A percentile compares a stretch with the other conserved stretches of the same genome.
Evolutionary conservation across 2,329 filamentous ascomycete genomes (phyloP).

Genomic region (Fusarium mangiferae): DNA sequence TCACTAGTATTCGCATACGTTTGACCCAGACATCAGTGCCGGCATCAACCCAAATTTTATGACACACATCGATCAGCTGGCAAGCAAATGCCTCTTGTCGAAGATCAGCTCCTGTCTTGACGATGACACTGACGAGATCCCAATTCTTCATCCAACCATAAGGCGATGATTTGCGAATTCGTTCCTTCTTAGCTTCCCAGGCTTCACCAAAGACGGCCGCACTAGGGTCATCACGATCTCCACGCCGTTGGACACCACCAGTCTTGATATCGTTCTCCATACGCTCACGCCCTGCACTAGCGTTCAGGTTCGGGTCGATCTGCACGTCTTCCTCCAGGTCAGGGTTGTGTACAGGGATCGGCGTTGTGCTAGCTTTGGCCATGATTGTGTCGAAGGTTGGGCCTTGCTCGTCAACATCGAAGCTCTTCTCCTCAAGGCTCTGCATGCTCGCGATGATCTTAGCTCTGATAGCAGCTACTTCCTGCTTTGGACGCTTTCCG

Average conservation of each 20-base stretch:
- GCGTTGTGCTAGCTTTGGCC: constrained; percentile 71
- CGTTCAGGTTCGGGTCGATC: constrained; percentile 66
- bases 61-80: constrained; percentile 83
- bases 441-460: constrained; percentile 95
- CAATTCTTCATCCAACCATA: constrained; percentile 93
- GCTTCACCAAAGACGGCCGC: constrained; percentile 89
- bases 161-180: constrained; percentile 83
- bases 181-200: constrained; percentile 85
- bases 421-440: constrained; percentile 85
- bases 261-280: constrained; percentile 94
- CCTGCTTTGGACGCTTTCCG: constrained; percentile 80
- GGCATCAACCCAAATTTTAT: constrained; percentile 83
- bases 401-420: constrained; percentile 77
- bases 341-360: constrained; percentile 52
- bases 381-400: constrained; percentile 87
- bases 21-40: constrained; percentile 86
- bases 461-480: constrained; percentile 84
- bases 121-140: constrained; percentile 87
- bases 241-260: constrained; percentile 81
- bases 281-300: constrained; percentile 78
- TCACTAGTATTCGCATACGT: constrained; percentile 86
- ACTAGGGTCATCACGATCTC: constrained; percentile 85
- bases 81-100: constrained; percentile 89
- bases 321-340: constrained; percentile 67
- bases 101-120: constrained; percentile 86